phyloP scores from a whole-genome alignment of 2,329 filamentous ascomycete genomes.

The Colletotrichum tropicale region DNA sequence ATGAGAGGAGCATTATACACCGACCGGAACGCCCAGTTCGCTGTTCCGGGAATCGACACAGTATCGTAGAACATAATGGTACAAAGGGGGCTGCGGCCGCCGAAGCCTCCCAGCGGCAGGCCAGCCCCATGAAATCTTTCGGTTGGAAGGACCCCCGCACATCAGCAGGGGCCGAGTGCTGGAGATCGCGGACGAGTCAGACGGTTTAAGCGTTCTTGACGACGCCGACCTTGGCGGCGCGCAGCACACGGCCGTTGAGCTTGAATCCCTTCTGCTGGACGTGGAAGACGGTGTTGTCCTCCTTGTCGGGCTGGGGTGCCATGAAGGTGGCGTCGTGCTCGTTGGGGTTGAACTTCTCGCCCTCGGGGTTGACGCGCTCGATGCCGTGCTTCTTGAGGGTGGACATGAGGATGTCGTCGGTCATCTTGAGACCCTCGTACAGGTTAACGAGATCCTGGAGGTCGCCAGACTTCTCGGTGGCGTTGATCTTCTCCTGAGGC shows the following conservation, averaged over 20 bases:
- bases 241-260: conserved; percentile 86
- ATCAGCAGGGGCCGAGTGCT: background rate
- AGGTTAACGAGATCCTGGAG: conserved; percentile 78
- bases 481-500: conserved; percentile 71
- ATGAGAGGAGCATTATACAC: conserved; percentile 53
- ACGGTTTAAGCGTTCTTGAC: conserved; percentile 74
- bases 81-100: conserved; percentile 29
- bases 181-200: background rate
- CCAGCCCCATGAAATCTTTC: background rate
- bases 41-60: conserved; percentile 19
- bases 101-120: background rate
- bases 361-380: conserved; percentile 82
- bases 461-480: conserved; percentile 50
- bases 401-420: conserved; percentile 82
- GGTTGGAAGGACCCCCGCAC: background rate
- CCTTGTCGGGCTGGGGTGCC: conserved; percentile 84
- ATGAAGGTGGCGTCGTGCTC: conserved; percentile 97
- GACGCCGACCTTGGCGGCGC: conserved; percentile 94
- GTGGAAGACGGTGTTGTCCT: conserved; percentile 88
- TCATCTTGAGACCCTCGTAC: conserved; percentile 94
- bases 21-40: conserved; percentile 27
- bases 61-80: conserved; percentile 30
- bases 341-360: conserved; percentile 94
- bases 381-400: conserved; percentile 95
- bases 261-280: conserved; percentile 96